These are phyloP conservation scores for Botryotinia globosa DNA, from an alignment of 2,329 filamentous ascomycete genomes.

Conservation along the genomic window DNA sequence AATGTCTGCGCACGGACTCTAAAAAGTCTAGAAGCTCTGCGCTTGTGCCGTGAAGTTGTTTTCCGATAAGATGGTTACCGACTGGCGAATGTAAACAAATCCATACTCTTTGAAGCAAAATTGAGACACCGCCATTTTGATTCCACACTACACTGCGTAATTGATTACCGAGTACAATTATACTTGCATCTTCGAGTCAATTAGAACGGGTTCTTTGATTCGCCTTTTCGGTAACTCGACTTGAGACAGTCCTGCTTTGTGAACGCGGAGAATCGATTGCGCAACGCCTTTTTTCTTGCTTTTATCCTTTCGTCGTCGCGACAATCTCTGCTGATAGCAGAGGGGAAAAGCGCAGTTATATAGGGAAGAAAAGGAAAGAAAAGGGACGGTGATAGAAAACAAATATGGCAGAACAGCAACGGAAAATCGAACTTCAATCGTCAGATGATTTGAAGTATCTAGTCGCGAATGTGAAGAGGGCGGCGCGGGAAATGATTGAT, in stretches of 20 bases:
- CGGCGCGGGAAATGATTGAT: constrained; percentile 65
- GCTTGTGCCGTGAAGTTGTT: not conserved
- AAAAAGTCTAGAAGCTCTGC: not conserved
- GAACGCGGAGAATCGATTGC: not conserved
- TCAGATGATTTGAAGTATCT: constrained; percentile 70
- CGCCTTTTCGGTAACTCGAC: no score
- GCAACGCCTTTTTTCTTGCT: not conserved
- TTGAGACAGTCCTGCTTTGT: not conserved
- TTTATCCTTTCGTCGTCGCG: not conserved
- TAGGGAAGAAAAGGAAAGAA: not conserved
- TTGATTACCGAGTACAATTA: not conserved
- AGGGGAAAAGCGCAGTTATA: not conserved
- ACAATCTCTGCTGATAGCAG: not conserved
- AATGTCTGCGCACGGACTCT: not conserved
- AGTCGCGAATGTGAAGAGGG: constrained; percentile 64
- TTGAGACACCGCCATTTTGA: not conserved
- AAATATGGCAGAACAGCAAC: constrained; percentile 47
- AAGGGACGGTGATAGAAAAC: not conserved
- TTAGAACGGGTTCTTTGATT: not conserved
- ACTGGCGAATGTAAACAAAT: not conserved
- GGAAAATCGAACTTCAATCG: constrained; percentile 78
- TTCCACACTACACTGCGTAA: not conserved
- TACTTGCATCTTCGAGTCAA: not conserved
- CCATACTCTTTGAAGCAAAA: not conserved
- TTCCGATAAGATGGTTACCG: not conserved